These are phyloP conservation scores for Metroxylon sagu DNA, from an alignment of 176 grass and related monocot species.

Conservation along the genomic window DNA sequence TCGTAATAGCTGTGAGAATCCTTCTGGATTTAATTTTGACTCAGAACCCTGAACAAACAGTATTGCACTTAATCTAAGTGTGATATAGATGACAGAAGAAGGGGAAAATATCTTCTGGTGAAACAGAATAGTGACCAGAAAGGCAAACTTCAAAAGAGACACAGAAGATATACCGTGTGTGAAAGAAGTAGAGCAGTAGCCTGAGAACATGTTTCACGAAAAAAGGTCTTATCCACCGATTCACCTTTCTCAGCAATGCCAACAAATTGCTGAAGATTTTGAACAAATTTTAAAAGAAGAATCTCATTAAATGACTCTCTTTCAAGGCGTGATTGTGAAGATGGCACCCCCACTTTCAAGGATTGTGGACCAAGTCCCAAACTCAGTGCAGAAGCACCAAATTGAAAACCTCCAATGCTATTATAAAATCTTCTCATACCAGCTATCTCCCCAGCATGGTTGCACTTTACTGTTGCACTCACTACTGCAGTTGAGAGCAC, in stretches of 20 bases:
- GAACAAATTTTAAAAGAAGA: constrained; percentile 84
- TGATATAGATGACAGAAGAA: too few species aligned
- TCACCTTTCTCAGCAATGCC: constrained; percentile 75
- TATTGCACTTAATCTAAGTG: not conserved
- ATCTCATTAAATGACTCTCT: constrained; percentile 84
- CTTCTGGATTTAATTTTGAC: constrained; percentile 69
- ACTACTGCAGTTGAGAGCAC: constrained; percentile 96
- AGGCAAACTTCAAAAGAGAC: constrained; percentile 2
- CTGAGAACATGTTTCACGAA: constrained; percentile 97
- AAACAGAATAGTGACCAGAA: not conserved
- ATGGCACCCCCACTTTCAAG: constrained; percentile 7
- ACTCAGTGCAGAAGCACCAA: constrained; percentile 42
- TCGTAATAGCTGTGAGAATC: constrained; percentile 89
- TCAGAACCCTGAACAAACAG: constrained; percentile 47
- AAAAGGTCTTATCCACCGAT: constrained; percentile 71
- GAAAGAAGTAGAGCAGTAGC: constrained; percentile 93
- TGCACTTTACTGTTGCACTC: constrained; percentile 92
- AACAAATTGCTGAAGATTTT: constrained; percentile 87
- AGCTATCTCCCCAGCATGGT: constrained; percentile 96
- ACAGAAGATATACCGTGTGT: constrained; percentile 61
- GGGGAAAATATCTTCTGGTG: too few species aligned
- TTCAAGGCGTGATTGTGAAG: constrained; percentile 28
- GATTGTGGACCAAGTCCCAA: constrained; percentile 29
- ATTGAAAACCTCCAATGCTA: constrained; percentile 86
- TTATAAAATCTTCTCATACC: constrained; percentile 97